These are phyloP conservation scores for Syzygium grande DNA, from an alignment of 345 rosid species.

Conservation along the genomic window DNA sequence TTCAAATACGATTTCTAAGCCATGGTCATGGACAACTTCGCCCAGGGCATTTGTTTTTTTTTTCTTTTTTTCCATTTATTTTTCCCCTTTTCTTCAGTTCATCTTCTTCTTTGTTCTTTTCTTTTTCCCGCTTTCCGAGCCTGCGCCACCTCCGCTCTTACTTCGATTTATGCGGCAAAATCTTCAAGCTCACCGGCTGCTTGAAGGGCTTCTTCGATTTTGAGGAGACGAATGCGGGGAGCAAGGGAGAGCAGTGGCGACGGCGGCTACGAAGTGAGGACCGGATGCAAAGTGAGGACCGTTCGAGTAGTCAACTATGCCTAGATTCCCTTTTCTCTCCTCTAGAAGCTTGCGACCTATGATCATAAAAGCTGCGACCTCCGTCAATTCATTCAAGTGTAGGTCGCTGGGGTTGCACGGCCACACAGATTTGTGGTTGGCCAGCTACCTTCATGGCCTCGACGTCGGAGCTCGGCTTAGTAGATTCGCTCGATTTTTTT, in stretches of 20 bases:
- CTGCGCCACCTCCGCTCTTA: background rate
- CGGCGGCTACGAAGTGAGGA: slow-evolving; percentile 34
- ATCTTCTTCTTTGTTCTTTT: background rate
- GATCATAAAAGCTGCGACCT: background rate
- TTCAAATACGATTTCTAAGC: background rate
- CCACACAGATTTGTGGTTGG: background rate
- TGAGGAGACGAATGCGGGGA: slow-evolving; percentile 34
- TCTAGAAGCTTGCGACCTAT: background rate
- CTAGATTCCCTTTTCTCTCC: background rate
- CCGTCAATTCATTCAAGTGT: background rate
- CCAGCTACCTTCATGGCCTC: background rate
- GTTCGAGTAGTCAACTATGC: background rate
- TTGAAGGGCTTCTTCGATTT: slow-evolving; percentile 9
- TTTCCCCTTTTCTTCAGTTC: background rate
- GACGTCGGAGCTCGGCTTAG: background rate
- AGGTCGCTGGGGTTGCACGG: background rate
- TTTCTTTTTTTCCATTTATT: background rate
- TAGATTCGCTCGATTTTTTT: background rate
- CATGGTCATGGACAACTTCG: background rate
- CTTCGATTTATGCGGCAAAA: background rate
- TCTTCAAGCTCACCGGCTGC: background rate
- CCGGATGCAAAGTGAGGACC: background rate
- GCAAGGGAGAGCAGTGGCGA: slow-evolving; percentile 28
- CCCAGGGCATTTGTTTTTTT: background rate
- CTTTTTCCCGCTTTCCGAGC: background rate